phyloP scores from a whole-genome alignment of 1,139 yeast species.

The Geotrichum cucujoidarum region DNA sequence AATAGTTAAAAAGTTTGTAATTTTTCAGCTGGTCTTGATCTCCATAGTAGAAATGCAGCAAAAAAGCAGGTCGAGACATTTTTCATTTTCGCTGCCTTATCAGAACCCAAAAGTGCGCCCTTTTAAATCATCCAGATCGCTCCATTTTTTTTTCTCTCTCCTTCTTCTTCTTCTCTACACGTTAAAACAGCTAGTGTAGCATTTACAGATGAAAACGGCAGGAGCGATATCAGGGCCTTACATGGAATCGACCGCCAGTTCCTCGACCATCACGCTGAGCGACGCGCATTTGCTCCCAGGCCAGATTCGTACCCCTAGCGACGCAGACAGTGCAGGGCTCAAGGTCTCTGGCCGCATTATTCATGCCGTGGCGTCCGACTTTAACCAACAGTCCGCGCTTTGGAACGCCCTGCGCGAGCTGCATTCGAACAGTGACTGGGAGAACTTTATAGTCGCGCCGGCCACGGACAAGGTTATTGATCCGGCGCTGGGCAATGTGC shows the following conservation, averaged over 20 bases:
- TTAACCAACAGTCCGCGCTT: conserved; percentile 42
- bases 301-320: background rate
- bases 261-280: background rate
- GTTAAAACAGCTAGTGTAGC: no score
- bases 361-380: conserved; percentile 64
- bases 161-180: no score
- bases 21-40: no score
- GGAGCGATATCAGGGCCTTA: background rate
- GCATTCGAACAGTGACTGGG: conserved; percentile 64
- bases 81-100: no score
- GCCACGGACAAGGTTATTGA: conserved; percentile 60
- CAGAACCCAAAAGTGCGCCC: no score
- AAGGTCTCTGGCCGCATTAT: conserved; percentile 59
- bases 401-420: conserved; percentile 17
- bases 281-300: background rate
- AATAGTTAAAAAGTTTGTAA: no score
- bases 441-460: conserved; percentile 87
- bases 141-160: no score
- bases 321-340: conserved; percentile 19
- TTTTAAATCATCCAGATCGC: no score
- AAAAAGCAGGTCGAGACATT: no score
- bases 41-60: no score
- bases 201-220: no score
- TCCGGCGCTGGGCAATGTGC: conserved; percentile 46
- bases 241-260: background rate